Base-by-base conservation (phyloP, 768 basidiomycete genomes). In the Leucogyrophana mollusca region DNA sequence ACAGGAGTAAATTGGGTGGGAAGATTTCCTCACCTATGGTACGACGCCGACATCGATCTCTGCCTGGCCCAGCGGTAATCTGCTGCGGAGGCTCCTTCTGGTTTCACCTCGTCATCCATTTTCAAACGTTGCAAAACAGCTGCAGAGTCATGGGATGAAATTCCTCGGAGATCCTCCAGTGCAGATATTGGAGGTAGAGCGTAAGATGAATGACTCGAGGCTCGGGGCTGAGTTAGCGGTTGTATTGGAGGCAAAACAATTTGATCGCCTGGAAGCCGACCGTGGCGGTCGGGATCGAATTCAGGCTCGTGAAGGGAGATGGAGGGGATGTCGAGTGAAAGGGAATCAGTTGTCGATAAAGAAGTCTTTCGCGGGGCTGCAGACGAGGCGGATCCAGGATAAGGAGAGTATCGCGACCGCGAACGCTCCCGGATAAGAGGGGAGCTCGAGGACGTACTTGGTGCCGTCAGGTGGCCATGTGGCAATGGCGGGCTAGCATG, bases 141-240 rank as follows among this genome's bases (percentile, higher is more conserved):
- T 4, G 81, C 79, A 0, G 85, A 80, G 57, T 87, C 83, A 30
- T 72, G 47, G 50, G 70, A 62, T 55, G 66, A 60, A 17, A 76
- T 64, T 2, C 80, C 79, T 8, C 82, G 72, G 40, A 82, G 59
- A 49, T 80, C 79, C 59, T 87, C 85, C 54, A 90, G 65, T 0
- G 83, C 79, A 6, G 85, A 81, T 46, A 87, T 86, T 1, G 85
- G 83, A 1, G 84, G 85, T 3, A 87, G 59, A 2, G 82, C 78
- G 50, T 82, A 83, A 2, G 70, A 65, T 2, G 73, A 61, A 13
- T 64, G 63, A 21, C 56, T 64, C 13, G 63, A 52, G 34, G 56
- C 57, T 38, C 51, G 59, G 2, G 60, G 52, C 1, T 57, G 55
- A 4, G 53, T 55, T 11, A 69, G 68, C 16, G 71, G 59, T 13